phyloP scores from a whole-genome alignment of 371 early-diverging fungal genomes.

The Mucor racemosus region DNA sequence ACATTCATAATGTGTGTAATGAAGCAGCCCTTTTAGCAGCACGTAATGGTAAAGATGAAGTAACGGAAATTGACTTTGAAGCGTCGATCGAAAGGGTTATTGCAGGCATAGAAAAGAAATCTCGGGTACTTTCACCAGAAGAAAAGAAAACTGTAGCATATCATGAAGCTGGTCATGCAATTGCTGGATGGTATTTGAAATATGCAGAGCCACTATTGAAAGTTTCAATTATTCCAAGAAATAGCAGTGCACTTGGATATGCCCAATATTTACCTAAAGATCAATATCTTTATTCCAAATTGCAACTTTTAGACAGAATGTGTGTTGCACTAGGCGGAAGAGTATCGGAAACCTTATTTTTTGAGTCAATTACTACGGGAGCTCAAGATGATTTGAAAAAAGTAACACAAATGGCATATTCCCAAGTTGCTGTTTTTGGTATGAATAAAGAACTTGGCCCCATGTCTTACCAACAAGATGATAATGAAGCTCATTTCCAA shows the following conservation, averaged over 20 bases:
- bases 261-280: slow-evolving; percentile 99
- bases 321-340: slow-evolving; percentile 99
- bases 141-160: slow-evolving; percentile 99
- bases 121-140: slow-evolving; percentile 93
- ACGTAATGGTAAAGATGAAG: slow-evolving; percentile 75
- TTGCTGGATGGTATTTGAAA: slow-evolving; percentile 97
- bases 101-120: slow-evolving; percentile 97
- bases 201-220: slow-evolving; percentile 96
- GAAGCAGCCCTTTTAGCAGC: slow-evolving; percentile 97
- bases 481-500: slow-evolving; percentile 78
- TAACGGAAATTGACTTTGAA: slow-evolving; percentile 93
- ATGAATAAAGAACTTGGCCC: slow-evolving; percentile 93
- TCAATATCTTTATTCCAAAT: slow-evolving; percentile 92
- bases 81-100: slow-evolving; percentile 98
- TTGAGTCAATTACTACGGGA: slow-evolving; percentile 88
- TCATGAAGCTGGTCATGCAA: slow-evolving; percentile 99
- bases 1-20: slow-evolving; percentile 95
- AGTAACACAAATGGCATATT: slow-evolving; percentile 97
- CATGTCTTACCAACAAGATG: slow-evolving; percentile 80
- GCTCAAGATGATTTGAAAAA: slow-evolving; percentile 95
- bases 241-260: slow-evolving; percentile 90
- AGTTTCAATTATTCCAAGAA: slow-evolving; percentile 98
- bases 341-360: slow-evolving; percentile 94
- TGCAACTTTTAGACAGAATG: slow-evolving; percentile 95
- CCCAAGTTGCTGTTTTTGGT: slow-evolving; percentile 93